These are phyloP conservation scores for Aspergillus piperis DNA, from an alignment of 2,329 filamentous ascomycete genomes.

Conservation along the genomic window DNA sequence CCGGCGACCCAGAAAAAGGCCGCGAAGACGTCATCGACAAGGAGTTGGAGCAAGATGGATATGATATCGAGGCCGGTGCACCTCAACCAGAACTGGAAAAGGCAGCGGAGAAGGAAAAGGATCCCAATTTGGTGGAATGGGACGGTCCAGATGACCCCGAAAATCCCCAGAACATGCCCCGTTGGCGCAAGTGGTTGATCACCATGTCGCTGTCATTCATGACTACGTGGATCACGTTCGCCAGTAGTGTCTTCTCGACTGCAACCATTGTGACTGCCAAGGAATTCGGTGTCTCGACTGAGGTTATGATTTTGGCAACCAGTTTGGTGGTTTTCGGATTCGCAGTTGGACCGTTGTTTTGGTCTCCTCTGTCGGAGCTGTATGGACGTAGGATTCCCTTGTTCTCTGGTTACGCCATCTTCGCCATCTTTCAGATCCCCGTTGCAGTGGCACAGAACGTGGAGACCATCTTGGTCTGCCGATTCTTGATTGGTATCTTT, in stretches of 20 bases:
- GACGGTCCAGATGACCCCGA: conserved; percentile 36
- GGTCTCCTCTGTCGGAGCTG: conserved; percentile 50
- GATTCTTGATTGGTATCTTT: conserved; percentile 58
- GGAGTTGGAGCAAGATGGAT: conserved; percentile 14
- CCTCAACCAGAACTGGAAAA: conserved; percentile 9
- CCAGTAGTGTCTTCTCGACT: conserved; percentile 50
- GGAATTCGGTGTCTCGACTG: conserved; percentile 46
- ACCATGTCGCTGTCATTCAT: conserved; percentile 32
- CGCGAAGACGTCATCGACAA: conserved; percentile 1
- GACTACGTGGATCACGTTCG: conserved; percentile 52
- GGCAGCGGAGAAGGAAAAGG: conserved; percentile 17
- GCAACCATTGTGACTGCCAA: conserved; percentile 43
- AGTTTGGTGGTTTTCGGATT: conserved; percentile 52
- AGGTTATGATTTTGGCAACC: conserved; percentile 46
- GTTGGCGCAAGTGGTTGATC: conserved; percentile 44
- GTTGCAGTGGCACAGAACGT: conserved; percentile 57
- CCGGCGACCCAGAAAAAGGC: conserved; percentile 11
- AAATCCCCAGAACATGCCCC: conserved; percentile 34
- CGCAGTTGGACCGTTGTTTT: conserved; percentile 55
- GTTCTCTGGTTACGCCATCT: conserved; percentile 51
- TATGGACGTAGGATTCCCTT: conserved; percentile 54
- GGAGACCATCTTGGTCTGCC: conserved; percentile 55
- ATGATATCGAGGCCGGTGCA: conserved; percentile 14
- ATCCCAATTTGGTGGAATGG: conserved; percentile 36
- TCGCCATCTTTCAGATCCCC: conserved; percentile 58